A percentile compares a stretch with the other conserved stretches of the same genome.
These are phyloP conservation scores for Vitis hybrid DNA, from an alignment of 177 flowering plant genomes.

Conservation along the genomic window DNA sequence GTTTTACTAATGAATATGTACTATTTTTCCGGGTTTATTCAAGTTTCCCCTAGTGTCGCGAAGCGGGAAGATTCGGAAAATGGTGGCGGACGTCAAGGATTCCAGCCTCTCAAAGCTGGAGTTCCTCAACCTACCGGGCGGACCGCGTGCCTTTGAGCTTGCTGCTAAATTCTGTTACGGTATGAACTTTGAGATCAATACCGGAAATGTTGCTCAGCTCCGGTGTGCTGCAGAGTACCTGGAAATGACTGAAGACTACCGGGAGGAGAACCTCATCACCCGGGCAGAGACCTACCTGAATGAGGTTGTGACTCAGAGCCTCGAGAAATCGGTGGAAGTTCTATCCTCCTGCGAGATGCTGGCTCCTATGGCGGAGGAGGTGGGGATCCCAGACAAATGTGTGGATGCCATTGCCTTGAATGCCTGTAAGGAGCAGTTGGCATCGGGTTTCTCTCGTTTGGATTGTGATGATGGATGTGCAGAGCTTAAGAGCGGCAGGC, in stretches of 20 bases:
- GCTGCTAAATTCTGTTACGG: conserved; percentile 70
- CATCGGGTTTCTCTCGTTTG: conserved; percentile 50
- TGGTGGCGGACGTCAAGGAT: conserved; percentile 52
- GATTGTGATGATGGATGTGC: conserved; percentile 35
- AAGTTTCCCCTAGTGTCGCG: conserved; percentile 73
- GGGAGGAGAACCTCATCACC: conserved; percentile 55
- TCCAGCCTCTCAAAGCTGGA: conserved; percentile 42
- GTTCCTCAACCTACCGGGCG: conserved; percentile 60
- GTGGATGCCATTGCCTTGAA: conserved; percentile 58
- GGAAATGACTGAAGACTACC: conserved; percentile 72
- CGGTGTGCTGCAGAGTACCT: conserved; percentile 72
- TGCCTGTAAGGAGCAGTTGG: conserved; percentile 64
- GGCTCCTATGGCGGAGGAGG: conserved; percentile 44
- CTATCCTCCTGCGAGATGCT: conserved; percentile 45
- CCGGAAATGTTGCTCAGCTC: conserved; percentile 52
- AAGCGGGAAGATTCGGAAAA: conserved; percentile 60
- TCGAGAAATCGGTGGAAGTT: conserved; percentile 56
- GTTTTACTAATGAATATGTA: not conserved
- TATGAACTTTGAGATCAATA: conserved; percentile 67
- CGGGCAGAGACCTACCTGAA: conserved; percentile 53
- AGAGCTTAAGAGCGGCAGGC: conserved; percentile 34
- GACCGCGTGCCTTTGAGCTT: conserved; percentile 55
- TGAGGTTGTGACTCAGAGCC: conserved; percentile 51
- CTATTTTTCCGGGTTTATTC: conserved; percentile 6
- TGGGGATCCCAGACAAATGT: conserved; percentile 46